A percentile compares a stretch with the other conserved stretches of the same genome.
phyloP scores from a whole-genome alignment of 768 basidiomycete species.

The Xerocomellus amylosporus region DNA sequence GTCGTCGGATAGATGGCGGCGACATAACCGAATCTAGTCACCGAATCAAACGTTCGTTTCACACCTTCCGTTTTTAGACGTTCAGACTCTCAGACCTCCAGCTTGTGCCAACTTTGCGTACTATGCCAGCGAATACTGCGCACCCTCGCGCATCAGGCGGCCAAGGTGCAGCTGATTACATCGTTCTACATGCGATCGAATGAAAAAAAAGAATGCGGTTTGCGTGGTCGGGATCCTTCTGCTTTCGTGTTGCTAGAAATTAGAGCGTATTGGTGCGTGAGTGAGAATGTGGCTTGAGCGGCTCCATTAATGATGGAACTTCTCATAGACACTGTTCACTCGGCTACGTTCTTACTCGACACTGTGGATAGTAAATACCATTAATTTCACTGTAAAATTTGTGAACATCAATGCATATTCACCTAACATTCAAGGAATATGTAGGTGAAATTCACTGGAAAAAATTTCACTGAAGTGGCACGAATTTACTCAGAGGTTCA shows the following conservation, averaged over 20 bases:
- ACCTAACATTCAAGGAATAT: too few relatives aligned
- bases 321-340: background rate
- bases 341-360: background rate
- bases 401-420: too few relatives aligned
- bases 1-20: too few relatives aligned
- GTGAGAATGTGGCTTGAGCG: background rate
- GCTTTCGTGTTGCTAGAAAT: background rate
- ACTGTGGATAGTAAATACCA: too few relatives aligned
- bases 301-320: background rate
- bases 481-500: too few relatives aligned
- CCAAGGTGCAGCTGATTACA: constrained; percentile 7
- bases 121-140: constrained; percentile 1
- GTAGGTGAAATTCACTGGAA: too few relatives aligned
- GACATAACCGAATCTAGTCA: too few relatives aligned
- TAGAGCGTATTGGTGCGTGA: background rate
- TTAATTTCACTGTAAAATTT: too few relatives aligned
- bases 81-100: background rate
- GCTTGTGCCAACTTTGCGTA: background rate
- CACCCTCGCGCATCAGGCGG: too few relatives aligned
- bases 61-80: background rate
- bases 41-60: background rate
- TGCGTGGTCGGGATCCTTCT: constrained; percentile 3
- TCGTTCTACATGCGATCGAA: constrained; percentile 7
- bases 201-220: background rate
- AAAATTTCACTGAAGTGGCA: too few relatives aligned